Evolutionary conservation across 2,329 filamentous ascomycete species (phyloP), one percentile per base, ranked within the genome.

Genomic region (Tothia fuscella): DNA sequence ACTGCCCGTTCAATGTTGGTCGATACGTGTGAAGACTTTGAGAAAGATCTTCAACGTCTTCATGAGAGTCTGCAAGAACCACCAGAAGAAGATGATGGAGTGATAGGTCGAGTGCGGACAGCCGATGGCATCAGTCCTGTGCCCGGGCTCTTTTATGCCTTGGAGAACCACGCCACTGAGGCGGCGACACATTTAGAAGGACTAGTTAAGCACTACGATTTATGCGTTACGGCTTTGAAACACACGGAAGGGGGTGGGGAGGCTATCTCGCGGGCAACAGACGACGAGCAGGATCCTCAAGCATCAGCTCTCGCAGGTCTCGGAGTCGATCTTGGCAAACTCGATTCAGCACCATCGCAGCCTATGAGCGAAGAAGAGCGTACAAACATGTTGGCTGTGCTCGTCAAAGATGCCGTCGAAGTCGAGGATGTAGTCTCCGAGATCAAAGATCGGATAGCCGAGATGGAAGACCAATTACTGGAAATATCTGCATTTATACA

Each of bases 211-310:
- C 89, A 96, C 61, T 95, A 94, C 56, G 89, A 96, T 58, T 76
- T 93, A 49, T 95, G 89, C 58, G 84, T 93, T 12, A 89, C 81
- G 1, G 89, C 89, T 1, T 80, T 95, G 32, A 83, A 87, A 46
- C 86, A 89, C 38, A 95, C 88, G 3, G 87, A 94, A 63, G 66
- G 67, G 44, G 66, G 68, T 7, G 63, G 64, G 9, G 65, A 65
- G 46, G 67, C 67, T 12, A 66, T 65, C 3, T 61, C 57, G n/a
- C 57, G 61, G 39, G 59, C 59, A 16, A 60, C 30, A 5, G 33
- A 19, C 7, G 32, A 29, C 10, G 33, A n/a, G n/a, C 22, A 38
- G 9, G 43, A 38, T 14, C 38, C 43, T 16, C 21, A 64, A 43
- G 53, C 50, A 3, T 51, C 53, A 3, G 47, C 49, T 21, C 50